These are phyloP conservation scores for Sugiyamaella pinicola DNA, from an alignment of 1,139 yeast species.

Conservation along the genomic window DNA sequence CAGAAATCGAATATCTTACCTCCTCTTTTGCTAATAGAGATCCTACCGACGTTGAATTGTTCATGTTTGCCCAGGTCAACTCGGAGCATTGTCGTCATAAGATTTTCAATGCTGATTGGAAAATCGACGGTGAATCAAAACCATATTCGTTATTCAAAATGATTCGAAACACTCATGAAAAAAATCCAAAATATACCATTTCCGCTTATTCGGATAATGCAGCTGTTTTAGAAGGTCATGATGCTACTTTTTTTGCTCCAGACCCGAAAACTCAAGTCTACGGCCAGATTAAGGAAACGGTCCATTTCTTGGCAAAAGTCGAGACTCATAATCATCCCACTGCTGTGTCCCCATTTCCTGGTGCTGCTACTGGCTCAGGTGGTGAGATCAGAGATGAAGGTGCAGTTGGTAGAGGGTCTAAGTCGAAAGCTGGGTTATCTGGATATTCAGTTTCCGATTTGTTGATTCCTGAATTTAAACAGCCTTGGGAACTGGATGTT, in stretches of 20 bases:
- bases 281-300: conserved; percentile 72
- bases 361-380: conserved; percentile 99
- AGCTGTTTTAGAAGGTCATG: conserved; percentile 88
- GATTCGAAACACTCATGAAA: conserved; percentile 91
- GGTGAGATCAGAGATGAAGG: conserved; percentile 99
- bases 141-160: conserved; percentile 81
- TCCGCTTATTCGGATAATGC: conserved; percentile 98
- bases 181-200: conserved; percentile 78
- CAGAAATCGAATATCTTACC: conserved; percentile 86
- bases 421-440: conserved; percentile 92
- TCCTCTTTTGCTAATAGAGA: conserved; percentile 84
- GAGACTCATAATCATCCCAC: conserved; percentile 99
- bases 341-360: conserved; percentile 98
- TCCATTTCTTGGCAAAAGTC: conserved; percentile 89
- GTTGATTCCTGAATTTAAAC: conserved; percentile 77
- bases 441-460: conserved; percentile 94
- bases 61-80: conserved; percentile 99
- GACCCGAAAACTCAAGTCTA: conserved; percentile 72
- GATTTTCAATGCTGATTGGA: conserved; percentile 98
- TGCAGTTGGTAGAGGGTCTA: conserved; percentile 98
- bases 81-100: conserved; percentile 99
- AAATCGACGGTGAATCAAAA: conserved; percentile 79
- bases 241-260: conserved; percentile 74
- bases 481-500: conserved; percentile 91
- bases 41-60: conserved; percentile 96